Base-by-base conservation (phyloP, 441 rosid genomes). In the Bocquillonia castaneifolia region DNA sequence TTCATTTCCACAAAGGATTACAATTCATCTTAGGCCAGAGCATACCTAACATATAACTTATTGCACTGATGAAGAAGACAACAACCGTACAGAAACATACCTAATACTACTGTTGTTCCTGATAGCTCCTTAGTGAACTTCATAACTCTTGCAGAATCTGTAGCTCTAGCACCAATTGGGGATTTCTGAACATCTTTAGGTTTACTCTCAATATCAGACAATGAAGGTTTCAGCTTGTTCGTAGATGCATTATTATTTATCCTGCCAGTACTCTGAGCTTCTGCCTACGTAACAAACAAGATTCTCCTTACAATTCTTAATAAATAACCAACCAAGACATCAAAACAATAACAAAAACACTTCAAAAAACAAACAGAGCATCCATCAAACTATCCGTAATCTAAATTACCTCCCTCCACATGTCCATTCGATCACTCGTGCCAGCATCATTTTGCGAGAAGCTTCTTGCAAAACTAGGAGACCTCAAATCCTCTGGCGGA, bases 81-180 rank as follows among this genome's bases (percentile, higher is more conserved):
- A 23, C 31, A 14, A 47, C n/a, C 13, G 23, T 48, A 74, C 29
- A 66, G 73, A 36, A 77, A 10, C 48, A 68, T 80, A 94, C 99
- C 99, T 88, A 94, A 78, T 28, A 82, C 82, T 60, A 90, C 88
- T 60, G 89, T 86, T 10, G 96, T 78, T 67, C 77, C 88, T 1
- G 96, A 87, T 52, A 94, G 89, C 65, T 84, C 88, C 79, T 84
- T 90, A 0, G 79, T 92, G 87, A 94, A 88, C 84, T 90, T 94
- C 78, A 77, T 73, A 74, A 94, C 80, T 78, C 98, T 89, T 22
- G 97, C 90, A 36, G 90, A 84, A 79, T 94, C 98, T 3, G 92
- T 86, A 64, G 98, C 85, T 84, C 98, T 82, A 56, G 90, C 82
- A 66, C 96, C 98, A 32, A 90, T 74, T 44, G 78, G 64, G 6